phyloP scores from a whole-genome alignment of 129 eudicot species.

The Kitagawia praeruptora region DNA sequence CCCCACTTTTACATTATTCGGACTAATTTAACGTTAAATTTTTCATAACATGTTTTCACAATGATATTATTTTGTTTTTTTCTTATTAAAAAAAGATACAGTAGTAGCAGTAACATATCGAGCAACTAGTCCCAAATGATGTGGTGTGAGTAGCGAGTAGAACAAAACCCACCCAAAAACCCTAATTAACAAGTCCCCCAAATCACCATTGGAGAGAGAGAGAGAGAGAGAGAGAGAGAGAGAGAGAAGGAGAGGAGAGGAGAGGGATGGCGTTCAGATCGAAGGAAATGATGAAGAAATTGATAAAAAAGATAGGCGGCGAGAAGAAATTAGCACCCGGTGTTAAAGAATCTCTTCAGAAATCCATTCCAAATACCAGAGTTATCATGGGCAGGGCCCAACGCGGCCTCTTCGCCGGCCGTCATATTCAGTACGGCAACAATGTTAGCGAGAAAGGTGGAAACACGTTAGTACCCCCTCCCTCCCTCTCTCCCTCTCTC shows the following conservation, averaged over 20 bases:
- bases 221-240: no score
- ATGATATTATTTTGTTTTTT: no score
- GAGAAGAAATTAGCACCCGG: conserved; percentile 61
- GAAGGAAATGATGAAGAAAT: conserved; percentile 73
- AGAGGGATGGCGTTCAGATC: conserved; percentile 75
- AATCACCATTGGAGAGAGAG: no score
- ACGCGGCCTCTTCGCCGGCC: conserved; percentile 89
- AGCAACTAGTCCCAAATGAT: no score
- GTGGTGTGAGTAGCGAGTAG: background rate
- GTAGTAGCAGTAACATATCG: no score
- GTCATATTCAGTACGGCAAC: conserved; percentile 88
- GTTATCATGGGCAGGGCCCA: conserved; percentile 92
- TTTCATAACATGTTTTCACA: no score
- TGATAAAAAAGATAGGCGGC: conserved; percentile 68
- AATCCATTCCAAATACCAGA: conserved; percentile 55
- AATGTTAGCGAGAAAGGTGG: conserved; percentile 91
- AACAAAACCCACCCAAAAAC: background rate
- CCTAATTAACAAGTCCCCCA: background rate
- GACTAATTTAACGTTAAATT: no score
- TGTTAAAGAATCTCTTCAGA: conserved; percentile 52
- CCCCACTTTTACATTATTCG: no score
- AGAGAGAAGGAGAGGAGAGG: background rate
- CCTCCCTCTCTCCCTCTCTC: background rate
- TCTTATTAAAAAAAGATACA: no score
- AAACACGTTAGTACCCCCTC: conserved; percentile 57